Conservation (phyloP, 2,329 filamentous ascomycete species). For the Fusarium drepaniforme region DNA sequence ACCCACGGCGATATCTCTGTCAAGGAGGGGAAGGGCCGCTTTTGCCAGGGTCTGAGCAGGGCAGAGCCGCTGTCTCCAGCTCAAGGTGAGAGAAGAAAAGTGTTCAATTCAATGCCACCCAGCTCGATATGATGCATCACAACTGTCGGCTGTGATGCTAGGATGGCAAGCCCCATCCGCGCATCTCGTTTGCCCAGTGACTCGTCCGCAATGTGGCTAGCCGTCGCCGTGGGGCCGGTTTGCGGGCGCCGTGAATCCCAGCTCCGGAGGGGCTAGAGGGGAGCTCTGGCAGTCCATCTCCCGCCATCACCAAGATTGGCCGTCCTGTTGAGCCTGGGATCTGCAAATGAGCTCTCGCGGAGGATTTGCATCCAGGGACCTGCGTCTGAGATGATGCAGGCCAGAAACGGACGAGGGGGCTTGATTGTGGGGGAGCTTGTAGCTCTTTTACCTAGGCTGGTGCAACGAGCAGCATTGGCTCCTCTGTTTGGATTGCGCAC, state of each 20-base stretch:
- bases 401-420: conserved; percentile 10
- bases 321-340: conserved; percentile 22
- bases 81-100: not conserved
- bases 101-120: not conserved
- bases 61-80: conserved; percentile 4
- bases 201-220: conserved; percentile 36
- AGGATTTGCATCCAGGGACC: conserved; percentile 39
- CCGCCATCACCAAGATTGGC: conserved; percentile 17
- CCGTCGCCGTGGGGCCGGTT: conserved; percentile 31
- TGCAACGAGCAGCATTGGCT: conserved; percentile 23
- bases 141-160: conserved; percentile 1
- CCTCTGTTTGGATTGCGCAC: conserved; percentile 21
- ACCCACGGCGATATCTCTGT: conserved; percentile 33
- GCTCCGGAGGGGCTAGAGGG: conserved; percentile 14
- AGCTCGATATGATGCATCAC: conserved; percentile 12
- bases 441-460: conserved; percentile 15
- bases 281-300: conserved; percentile 26
- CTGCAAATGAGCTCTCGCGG: conserved; percentile 32
- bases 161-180: conserved; percentile 12
- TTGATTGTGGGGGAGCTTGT: conserved; percentile 27
- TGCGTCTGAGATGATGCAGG: conserved; percentile 37
- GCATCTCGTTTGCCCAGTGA: conserved; percentile 30
- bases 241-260: conserved; percentile 6
- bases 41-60: conserved; percentile 19
- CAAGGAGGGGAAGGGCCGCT: conserved; percentile 26